Conservation (phyloP, 352 stramenopile genomes). For the Phytophthora pseudosyringae region DNA sequence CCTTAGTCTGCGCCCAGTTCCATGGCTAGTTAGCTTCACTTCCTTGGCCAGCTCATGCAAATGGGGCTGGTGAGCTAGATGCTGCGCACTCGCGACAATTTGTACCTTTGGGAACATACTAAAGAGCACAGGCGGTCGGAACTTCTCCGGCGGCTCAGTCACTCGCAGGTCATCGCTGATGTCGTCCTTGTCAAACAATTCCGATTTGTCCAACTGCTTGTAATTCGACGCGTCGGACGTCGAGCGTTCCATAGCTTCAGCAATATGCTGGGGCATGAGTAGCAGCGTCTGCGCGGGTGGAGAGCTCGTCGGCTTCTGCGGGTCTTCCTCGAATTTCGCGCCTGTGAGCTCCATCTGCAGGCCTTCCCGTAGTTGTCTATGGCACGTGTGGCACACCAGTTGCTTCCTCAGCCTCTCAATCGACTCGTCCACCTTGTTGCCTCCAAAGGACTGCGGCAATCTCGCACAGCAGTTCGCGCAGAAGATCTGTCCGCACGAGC, state of each 20-base stretch:
- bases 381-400: constrained; percentile 86
- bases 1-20: constrained; percentile 40
- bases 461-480: constrained; percentile 83
- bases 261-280: constrained; percentile 80
- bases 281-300: constrained; percentile 62
- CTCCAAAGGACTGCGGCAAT: constrained; percentile 80
- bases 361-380: constrained; percentile 82
- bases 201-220: constrained; percentile 66
- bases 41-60: constrained; percentile 57
- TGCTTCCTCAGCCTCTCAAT: constrained; percentile 82
- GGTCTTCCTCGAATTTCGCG: constrained; percentile 40
- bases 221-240: constrained; percentile 65
- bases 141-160: constrained; percentile 65
- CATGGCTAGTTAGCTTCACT: constrained; percentile 42
- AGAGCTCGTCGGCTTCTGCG: constrained; percentile 37
- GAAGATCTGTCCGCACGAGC: constrained; percentile 88
- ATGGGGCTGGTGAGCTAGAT: constrained; percentile 74
- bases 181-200: constrained; percentile 83
- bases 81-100: constrained; percentile 82
- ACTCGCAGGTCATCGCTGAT: constrained; percentile 71
- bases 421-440: constrained; percentile 77
- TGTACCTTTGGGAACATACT: constrained; percentile 89
- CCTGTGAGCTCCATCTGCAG: constrained; percentile 76
- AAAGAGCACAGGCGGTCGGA: constrained; percentile 62
- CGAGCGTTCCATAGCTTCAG: constrained; percentile 67